These are phyloP conservation scores for Bipolaris cookei DNA, from an alignment of 2,329 filamentous ascomycete species.

Conservation along the genomic window DNA sequence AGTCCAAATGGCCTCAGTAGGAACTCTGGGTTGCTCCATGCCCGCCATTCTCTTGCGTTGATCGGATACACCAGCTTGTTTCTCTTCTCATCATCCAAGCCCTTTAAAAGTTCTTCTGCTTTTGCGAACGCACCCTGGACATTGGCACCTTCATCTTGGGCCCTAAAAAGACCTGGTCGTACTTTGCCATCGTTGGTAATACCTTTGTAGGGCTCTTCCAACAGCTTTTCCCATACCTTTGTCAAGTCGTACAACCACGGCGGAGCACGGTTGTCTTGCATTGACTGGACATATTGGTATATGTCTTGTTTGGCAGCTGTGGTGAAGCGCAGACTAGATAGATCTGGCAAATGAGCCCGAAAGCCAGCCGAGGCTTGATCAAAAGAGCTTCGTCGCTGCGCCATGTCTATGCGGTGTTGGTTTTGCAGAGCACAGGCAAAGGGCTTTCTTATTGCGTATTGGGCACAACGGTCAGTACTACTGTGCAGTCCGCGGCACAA, in stretches of 20 bases:
- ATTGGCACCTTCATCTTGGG: slow-evolving; percentile 69
- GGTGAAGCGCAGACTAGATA: slow-evolving; percentile 66
- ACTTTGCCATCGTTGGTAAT: slow-evolving; percentile 71
- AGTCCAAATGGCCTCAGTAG: slow-evolving; percentile 72
- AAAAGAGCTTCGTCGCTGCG: slow-evolving; percentile 32
- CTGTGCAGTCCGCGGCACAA: neutral
- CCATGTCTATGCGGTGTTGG: neutral
- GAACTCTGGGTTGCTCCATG: slow-evolving; percentile 76
- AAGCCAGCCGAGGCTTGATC: slow-evolving; percentile 51
- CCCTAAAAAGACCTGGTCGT: slow-evolving; percentile 60
- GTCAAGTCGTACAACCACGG: slow-evolving; percentile 65
- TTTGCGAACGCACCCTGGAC: slow-evolving; percentile 64
- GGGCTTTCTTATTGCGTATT: neutral
- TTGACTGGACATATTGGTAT: slow-evolving; percentile 66
- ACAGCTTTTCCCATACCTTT: slow-evolving; percentile 47
- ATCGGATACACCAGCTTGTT: slow-evolving; percentile 64
- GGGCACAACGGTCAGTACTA: neutral
- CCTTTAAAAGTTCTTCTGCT: slow-evolving; percentile 55
- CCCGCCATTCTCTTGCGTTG: slow-evolving; percentile 74
- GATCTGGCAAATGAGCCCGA: slow-evolving; percentile 67
- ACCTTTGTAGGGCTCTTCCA: slow-evolving; percentile 71
- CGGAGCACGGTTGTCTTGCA: slow-evolving; percentile 64
- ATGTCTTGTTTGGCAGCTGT: slow-evolving; percentile 68
- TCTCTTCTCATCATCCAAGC: slow-evolving; percentile 59
- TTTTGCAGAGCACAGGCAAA: neutral